Evolutionary conservation across 768 basidiomycete genomes (phyloP), one percentile per base, ranked within the genome.

Genomic region (Boletus pseudo-olivaceus): DNA sequence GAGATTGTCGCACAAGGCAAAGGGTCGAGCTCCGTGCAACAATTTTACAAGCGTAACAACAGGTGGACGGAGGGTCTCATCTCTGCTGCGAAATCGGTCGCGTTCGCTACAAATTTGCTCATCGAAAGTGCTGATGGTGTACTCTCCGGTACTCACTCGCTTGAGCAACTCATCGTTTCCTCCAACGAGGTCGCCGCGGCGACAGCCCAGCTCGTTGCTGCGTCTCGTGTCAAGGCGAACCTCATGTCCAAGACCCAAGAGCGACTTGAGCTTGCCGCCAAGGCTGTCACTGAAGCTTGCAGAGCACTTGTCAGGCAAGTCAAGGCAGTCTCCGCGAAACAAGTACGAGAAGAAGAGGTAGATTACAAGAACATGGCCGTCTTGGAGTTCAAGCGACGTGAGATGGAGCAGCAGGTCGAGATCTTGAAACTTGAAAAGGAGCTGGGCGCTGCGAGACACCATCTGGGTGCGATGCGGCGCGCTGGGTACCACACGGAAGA

Each of bases 391-490:
- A 98, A 98, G 80, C 89, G 84, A 66, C 81, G 87, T 46, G 96
- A 98, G 81, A 98, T 99, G 94, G 97, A 98, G 75, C 93, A 96
- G 66, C 95, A 98, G 72, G 97, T 98, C n/a, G 91, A 96, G 70
- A 97, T 99, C 61, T 76, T 99, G 61, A 94, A 88, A 68, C 72
- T 98, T 63, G 97, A 98, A 78, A 97, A 97, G 76, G 94, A 98
- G 0, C 76, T 99, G 35, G 90, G 90, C 20, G 94, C 85, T 42
- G 89, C 91, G 19, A 82, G 91, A 57, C 88, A 89, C 69, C 80
- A 82, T 58, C 72, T 93, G 53, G 91, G 91, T 29, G 83, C 82
- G 19, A 93, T 93, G 90, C 81, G 91, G 62, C 81, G 90, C 43
- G 91, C 91, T 48, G 91, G 91, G 66, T 93, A 93, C 65, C 91